Percentiles rank a stretch among this genome's conserved stretches.
These are phyloP conservation scores for Phytophthora kernoviae DNA, from an alignment of 352 stramenopile genomes.

Conservation along the genomic window DNA sequence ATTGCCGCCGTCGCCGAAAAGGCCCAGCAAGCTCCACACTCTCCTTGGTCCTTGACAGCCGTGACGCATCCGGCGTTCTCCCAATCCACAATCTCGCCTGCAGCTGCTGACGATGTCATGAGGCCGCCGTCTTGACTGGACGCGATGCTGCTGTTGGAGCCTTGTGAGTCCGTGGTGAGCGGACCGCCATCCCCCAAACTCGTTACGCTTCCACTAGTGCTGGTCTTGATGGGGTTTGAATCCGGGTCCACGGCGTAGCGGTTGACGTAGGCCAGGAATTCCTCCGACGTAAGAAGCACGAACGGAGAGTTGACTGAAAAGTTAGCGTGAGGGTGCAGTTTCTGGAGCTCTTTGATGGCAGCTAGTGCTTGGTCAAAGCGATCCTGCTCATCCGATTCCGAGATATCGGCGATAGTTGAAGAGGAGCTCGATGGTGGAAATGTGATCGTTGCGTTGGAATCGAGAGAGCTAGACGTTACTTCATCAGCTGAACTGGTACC, in stretches of 20 bases:
- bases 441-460: slow-evolving; percentile 26
- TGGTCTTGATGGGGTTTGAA: slow-evolving; percentile 21
- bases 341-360: slow-evolving; percentile 44
- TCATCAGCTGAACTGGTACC: slow-evolving; percentile 11
- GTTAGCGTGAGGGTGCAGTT: slow-evolving; percentile 50
- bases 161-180: slow-evolving; percentile 33
- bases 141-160: slow-evolving; percentile 5
- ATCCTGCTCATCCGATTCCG: slow-evolving; percentile 46
- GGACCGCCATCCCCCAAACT: slow-evolving; percentile 14
- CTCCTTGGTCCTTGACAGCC: slow-evolving; percentile 52
- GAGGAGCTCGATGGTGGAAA: slow-evolving; percentile 11
- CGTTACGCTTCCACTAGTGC: slow-evolving; percentile 19
- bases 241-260: slow-evolving; percentile 40
- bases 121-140: slow-evolving; percentile 28
- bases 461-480: slow-evolving; percentile 19
- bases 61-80: slow-evolving; percentile 77
- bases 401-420: slow-evolving; percentile 11
- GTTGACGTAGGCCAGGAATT: slow-evolving; percentile 65
- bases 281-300: slow-evolving; percentile 55
- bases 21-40: slow-evolving; percentile 62
- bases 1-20: slow-evolving; percentile 67
- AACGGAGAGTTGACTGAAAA: slow-evolving; percentile 72
- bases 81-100: slow-evolving; percentile 72
- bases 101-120: slow-evolving; percentile 42
- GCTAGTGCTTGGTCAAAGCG: slow-evolving; percentile 51